A percentile compares a stretch with the other conserved stretches of the same genome.
phyloP scores from a whole-genome alignment of 495 filamentous ascomycete genomes.

The Penicillium fimorum region DNA sequence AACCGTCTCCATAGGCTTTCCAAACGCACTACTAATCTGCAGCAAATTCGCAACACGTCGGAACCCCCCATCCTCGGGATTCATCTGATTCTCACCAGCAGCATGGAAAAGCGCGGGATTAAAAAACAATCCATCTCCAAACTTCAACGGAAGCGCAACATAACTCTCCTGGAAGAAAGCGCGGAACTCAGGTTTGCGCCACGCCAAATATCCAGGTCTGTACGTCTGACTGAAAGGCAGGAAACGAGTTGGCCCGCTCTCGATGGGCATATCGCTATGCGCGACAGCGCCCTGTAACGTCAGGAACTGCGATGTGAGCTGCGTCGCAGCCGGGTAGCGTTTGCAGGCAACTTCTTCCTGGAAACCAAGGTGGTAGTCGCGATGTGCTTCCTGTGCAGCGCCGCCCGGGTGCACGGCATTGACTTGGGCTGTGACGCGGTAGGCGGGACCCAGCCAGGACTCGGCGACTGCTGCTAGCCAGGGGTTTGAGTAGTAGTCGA shows the following conservation, averaged over 20 bases:
- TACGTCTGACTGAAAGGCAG: conserved; percentile 55
- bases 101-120: conserved; percentile 58
- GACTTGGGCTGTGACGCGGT: conserved; percentile 54
- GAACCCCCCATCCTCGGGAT: conserved; percentile 27
- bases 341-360: conserved; percentile 36
- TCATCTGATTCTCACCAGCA: conserved; percentile 50
- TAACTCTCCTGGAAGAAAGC: conserved; percentile 48
- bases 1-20: conserved; percentile 57
- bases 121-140: conserved; percentile 57
- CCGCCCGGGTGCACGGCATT: conserved; percentile 56
- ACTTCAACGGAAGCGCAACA: conserved; percentile 43
- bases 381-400: conserved; percentile 49
- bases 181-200: conserved; percentile 45
- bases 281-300: conserved; percentile 59
- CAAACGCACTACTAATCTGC: conserved; percentile 55
- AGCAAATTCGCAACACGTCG: conserved; percentile 52
- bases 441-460: conserved; percentile 53
- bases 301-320: conserved; percentile 47
- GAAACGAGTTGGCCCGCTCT: conserved; percentile 52
- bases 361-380: conserved; percentile 60
- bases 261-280: conserved; percentile 54
- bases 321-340: conserved; percentile 43
- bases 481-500: conserved; percentile 54
- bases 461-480: conserved; percentile 46
- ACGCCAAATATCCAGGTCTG: conserved; percentile 50